Conservation (phyloP, 805 yeast genomes). For the Pichia cephalocereana region DNA sequence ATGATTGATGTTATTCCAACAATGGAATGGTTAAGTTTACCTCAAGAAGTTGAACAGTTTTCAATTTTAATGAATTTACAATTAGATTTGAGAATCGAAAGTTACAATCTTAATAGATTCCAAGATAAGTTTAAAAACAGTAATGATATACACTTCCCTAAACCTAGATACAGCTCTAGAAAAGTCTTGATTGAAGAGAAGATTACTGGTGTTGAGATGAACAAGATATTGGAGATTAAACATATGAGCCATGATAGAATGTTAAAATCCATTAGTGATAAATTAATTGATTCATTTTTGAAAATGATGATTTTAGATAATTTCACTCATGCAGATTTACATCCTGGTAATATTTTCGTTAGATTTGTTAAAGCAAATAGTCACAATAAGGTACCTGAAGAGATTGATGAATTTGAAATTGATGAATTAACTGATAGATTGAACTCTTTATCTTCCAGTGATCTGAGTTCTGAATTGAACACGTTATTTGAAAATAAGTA, state of each 20-base stretch:
- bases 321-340: slow-evolving; percentile 93
- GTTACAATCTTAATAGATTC: slow-evolving; percentile 66
- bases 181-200: slow-evolving; percentile 79
- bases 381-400: slow-evolving; percentile 22
- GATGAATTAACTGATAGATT: slow-evolving; percentile 37
- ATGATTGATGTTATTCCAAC: slow-evolving; percentile 70
- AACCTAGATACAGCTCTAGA: slow-evolving; percentile 60
- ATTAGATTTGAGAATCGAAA: slow-evolving; percentile 84
- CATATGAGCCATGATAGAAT: slow-evolving; percentile 36
- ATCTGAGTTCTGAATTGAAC: slow-evolving; percentile 33
- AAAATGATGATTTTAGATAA: slow-evolving; percentile 90
- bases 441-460: slow-evolving; percentile 24
- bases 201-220: slow-evolving; percentile 77
- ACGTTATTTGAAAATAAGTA: slow-evolving; percentile 47
- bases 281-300: slow-evolving; percentile 82
- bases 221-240: slow-evolving; percentile 46
- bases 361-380: slow-evolving; percentile 29
- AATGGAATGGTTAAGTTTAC: slow-evolving; percentile 95
- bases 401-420: slow-evolving; percentile 36
- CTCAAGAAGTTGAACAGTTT: slow-evolving; percentile 89
- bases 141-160: slow-evolving; percentile 69
- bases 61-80: slow-evolving; percentile 79
- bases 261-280: slow-evolving; percentile 64
- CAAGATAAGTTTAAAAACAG: slow-evolving; percentile 52
- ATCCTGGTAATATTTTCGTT: slow-evolving; percentile 87